phyloP scores from a whole-genome alignment of 371 early-diverging fungal genomes.

The Actinomortierella wolfii region DNA sequence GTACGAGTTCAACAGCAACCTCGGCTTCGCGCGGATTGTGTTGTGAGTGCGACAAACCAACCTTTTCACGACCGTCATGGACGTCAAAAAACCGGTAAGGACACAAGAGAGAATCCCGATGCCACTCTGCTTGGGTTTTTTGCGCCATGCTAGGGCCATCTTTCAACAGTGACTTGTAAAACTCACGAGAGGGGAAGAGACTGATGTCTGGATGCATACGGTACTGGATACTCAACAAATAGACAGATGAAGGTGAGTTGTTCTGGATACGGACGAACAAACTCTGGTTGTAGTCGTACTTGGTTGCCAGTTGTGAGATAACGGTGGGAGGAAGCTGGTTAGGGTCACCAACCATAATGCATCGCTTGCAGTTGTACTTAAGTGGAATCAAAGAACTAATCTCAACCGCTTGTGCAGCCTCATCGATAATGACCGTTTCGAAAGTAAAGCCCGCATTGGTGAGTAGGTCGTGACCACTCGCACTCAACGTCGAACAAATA shows the following conservation, averaged over 20 bases:
- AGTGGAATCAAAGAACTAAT: conserved; percentile 90
- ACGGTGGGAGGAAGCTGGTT: conserved; percentile 97
- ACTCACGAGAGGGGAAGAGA: conserved; percentile 77
- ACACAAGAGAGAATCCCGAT: conserved; percentile 60
- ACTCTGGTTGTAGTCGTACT: conserved; percentile 85
- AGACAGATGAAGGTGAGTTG: conserved; percentile 63
- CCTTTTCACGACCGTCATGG: conserved; percentile 69
- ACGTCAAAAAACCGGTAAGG: conserved; percentile 88
- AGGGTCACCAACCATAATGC: conserved; percentile 97
- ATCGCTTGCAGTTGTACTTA: conserved; percentile 79
- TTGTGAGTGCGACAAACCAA: conserved; percentile 72
- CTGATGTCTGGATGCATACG: conserved; percentile 98
- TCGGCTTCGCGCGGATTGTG: conserved; percentile 83
- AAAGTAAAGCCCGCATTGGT: conserved; percentile 65
- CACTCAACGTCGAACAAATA: conserved; percentile 84
- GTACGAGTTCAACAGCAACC: conserved; percentile 75
- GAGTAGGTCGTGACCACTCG: conserved; percentile 87
- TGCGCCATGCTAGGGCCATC: conserved; percentile 79
- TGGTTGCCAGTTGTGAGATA: conserved; percentile 73
- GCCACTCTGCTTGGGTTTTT: conserved; percentile 79
- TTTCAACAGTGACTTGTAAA: conserved; percentile 77
- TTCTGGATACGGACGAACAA: conserved; percentile 87
- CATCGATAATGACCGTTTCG: conserved; percentile 93
- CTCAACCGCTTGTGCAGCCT: conserved; percentile 97
- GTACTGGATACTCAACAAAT: conserved; percentile 91